Percentiles rank a stretch among this genome's conserved stretches.
phyloP scores from a whole-genome alignment of 2,329 filamentous ascomycete genomes.

The Fusarium sp. region DNA sequence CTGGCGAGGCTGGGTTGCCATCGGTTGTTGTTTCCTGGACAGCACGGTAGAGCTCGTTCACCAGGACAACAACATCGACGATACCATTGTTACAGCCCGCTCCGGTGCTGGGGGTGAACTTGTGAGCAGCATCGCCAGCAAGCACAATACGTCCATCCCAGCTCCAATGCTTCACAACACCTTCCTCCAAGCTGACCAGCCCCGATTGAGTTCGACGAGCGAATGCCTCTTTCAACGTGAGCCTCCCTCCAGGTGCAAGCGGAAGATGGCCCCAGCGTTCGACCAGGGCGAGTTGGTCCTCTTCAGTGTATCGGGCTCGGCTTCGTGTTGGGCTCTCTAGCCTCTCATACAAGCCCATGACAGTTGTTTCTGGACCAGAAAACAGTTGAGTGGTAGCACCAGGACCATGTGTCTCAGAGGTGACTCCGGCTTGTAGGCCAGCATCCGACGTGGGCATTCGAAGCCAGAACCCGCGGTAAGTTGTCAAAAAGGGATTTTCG shows the following conservation, averaged over 20 bases:
- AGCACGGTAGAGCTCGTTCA: constrained; percentile 43
- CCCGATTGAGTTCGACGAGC: constrained; percentile 40
- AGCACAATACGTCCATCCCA: constrained; percentile 51
- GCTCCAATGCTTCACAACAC: constrained; percentile 52
- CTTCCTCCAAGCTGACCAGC: constrained; percentile 53
- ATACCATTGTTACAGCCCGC: constrained; percentile 53
- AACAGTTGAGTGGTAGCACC: constrained; percentile 35
- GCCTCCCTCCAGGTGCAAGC: constrained; percentile 17
- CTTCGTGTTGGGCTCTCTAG: constrained; percentile 29
- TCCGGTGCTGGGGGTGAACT: constrained; percentile 53
- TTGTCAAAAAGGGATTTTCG: constrained; percentile 48
- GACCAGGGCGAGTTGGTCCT: constrained; percentile 28
- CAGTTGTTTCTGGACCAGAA: constrained; percentile 23
- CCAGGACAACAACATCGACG: constrained; percentile 47
- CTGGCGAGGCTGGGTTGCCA: background rate
- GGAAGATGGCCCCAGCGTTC: constrained; percentile 37
- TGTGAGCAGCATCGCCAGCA: constrained; percentile 53
- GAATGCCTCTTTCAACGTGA: constrained; percentile 50
- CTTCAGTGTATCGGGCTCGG: constrained; percentile 27
- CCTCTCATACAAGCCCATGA: constrained; percentile 36
- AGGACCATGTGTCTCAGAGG: constrained; percentile 48
- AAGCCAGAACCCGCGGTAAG: constrained; percentile 52
- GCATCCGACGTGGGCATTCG: constrained; percentile 42
- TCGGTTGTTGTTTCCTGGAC: background rate
- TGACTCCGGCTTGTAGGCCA: constrained; percentile 36